Evolutionary conservation across 805 yeast species (phyloP).

Genomic region (Lipomyces oligophaga): DNA sequence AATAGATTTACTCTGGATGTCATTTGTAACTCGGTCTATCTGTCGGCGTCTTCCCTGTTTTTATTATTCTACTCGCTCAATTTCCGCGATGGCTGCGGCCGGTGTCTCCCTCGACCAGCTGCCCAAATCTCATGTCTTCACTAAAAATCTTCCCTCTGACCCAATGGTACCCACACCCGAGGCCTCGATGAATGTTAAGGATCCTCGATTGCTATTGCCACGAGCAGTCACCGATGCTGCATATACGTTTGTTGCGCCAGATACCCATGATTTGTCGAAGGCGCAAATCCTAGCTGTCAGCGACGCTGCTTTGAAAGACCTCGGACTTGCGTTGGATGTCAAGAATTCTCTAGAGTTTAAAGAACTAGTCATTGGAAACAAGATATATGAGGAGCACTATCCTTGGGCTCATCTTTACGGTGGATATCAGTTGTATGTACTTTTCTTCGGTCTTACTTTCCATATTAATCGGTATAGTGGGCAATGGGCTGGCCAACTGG

Average conservation of each 20-base stretch:
- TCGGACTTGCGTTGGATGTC: slow-evolving; percentile 50
- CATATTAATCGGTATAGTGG: slow-evolving; percentile 46
- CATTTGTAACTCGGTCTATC: too few relatives aligned
- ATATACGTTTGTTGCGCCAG: slow-evolving; percentile 73
- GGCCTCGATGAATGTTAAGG: slow-evolving; percentile 35
- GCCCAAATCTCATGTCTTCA: slow-evolving; percentile 35
- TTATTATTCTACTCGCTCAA: background rate
- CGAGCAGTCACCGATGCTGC: slow-evolving; percentile 57
- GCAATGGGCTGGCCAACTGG: slow-evolving; percentile 92
- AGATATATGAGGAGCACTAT: slow-evolving; percentile 44
- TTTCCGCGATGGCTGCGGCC: background rate
- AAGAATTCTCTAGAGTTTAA: slow-evolving; percentile 46
- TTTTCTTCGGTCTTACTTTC: background rate
- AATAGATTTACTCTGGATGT: too few relatives aligned
- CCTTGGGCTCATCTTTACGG: slow-evolving; percentile 94
- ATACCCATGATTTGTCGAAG: slow-evolving; percentile 40
- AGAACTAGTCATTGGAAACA: slow-evolving; percentile 59
- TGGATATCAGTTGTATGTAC: slow-evolving; percentile 71
- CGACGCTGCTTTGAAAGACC: slow-evolving; percentile 54
- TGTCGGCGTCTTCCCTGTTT: too few relatives aligned
- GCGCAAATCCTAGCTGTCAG: slow-evolving; percentile 54
- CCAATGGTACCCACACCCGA: slow-evolving; percentile 40
- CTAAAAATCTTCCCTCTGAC: slow-evolving; percentile 40
- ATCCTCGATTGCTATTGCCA: slow-evolving; percentile 47
- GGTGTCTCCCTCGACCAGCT: slow-evolving; percentile 20